Base-by-base conservation (phyloP, 345 rosid genomes). In the Conringia planisiliqua region DNA sequence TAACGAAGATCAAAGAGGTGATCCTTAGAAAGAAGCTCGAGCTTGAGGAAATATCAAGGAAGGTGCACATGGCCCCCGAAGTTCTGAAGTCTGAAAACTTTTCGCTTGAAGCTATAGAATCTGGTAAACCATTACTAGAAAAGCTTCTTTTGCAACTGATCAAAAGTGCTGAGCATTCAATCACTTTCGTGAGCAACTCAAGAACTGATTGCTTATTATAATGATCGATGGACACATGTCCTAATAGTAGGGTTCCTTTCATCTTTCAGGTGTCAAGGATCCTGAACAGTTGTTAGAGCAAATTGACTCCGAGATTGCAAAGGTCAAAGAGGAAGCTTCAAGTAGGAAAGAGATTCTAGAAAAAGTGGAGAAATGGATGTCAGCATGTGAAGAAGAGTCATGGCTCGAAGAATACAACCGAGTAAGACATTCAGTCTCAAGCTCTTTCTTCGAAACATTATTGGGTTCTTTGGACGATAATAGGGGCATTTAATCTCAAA, bases 371-470 rank as follows among this genome's bases (percentile, higher is more conserved):
- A 91, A 89, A 64, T 89, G 97, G 95, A 72, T 83, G 70, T 64
- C 79, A 43, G 92, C 91, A 22, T 82, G 91, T 62, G 90, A 84
- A 80, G 95, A 87, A 79, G 97, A 91, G 74, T 75, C 80, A 18
- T 91, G 97, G 97, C 86, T 91, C 6, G 92, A 89, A 62, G 91
- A 91, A 66, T 89, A 91, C 82, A 89, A 82, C 75, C 79, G 90
- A 76, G 97, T 87, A 59, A 74, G 54, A 50, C 38, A 56, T 57
- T 51, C 22, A 14, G 30, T 35, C 20, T 38, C 48, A 24, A 35
- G 10, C 22, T 17, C 55, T 48, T 33, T 70, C 26, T 77, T 52
- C 24, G 24, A 22, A 22, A 22, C 24, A 22, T 22, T 7, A 16
- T 46, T 17, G 51, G 51, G 16, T 16, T 46, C 51, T 17, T 10